Evolutionary conservation across 352 stramenopile species (phyloP), one percentile per base, ranked within the genome.

Genomic region (Phytophthora ohioensis): DNA sequence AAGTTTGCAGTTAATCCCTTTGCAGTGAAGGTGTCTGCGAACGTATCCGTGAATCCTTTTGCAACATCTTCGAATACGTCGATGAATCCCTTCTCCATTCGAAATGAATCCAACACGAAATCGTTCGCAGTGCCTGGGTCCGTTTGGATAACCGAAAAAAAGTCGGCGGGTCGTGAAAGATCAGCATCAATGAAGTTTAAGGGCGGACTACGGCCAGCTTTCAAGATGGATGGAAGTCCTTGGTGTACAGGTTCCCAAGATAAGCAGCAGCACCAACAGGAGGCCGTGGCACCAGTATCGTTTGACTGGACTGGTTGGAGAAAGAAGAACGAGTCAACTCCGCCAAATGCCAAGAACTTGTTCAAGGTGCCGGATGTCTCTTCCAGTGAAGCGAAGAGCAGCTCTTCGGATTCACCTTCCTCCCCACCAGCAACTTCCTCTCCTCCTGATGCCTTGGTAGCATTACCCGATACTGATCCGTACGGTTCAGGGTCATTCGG

Each of bases 401-500:
- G 6, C 35, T 53, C 42, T 39, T 35, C 10, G 5, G 42, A 32
- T 11, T 39, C 43, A 30, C 7, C 15, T 35, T 56, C 52, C 36
- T 45, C n/a, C 6, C 15, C 31, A 15, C 15, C 39, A 36, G n/a
- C 17, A 36, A 30, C 3, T 12, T 62, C 47, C 3, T 27, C 34
- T 43, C n/a, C n/a, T 3, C 36, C 49, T 30, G 52, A 59, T 9
- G 15, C 34, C 9, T 53, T 93, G 45, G 69, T 90, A n/a, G 84
- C 85, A 39, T 67, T 64, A 2, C 80, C 78, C 0, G 79, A 91
- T 41, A 75, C 71, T 7, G 81, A 89, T 56, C 85, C 84, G 9
- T 93, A 91, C 58, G 84, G 82, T n/a, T 64, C 77, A 4, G 82
- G 80, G 10, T 75, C 84, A 4, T 92, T 88, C 54, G 84, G 81